Evolutionary conservation across 129 eudicot genomes (phyloP).

Genomic region (Flaveria robusta): DNA sequence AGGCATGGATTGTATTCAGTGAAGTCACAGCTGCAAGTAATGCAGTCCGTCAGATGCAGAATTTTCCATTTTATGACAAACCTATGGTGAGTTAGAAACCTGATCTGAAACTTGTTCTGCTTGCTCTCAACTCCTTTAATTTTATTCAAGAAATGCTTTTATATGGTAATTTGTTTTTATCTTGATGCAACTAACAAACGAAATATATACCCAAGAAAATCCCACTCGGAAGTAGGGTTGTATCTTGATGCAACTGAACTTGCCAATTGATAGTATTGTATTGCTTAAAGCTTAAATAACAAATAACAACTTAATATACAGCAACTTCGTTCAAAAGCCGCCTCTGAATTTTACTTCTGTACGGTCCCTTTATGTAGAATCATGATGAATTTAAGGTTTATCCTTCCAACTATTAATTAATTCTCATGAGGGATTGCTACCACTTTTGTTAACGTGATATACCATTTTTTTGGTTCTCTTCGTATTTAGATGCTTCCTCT

Average conservation of each 20-base stretch:
- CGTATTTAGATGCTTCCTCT: not conserved
- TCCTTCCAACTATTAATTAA: not conserved
- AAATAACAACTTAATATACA: not conserved
- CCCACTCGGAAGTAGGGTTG: too few species aligned
- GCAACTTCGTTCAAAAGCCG: not conserved
- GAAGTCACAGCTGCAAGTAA: slow-evolving; percentile 98
- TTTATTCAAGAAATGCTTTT: not conserved
- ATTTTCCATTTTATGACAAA: slow-evolving; percentile 90
- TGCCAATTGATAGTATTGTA: not conserved
- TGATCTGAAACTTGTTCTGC: slow-evolving; percentile 13
- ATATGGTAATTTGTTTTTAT: not conserved
- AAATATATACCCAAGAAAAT: too few species aligned
- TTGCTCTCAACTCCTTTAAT: not conserved
- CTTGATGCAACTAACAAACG: not conserved
- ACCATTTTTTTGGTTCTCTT: not conserved
- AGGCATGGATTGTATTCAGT: slow-evolving; percentile 95
- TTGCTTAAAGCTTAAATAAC: not conserved
- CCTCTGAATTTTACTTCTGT: not conserved
- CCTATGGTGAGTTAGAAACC: slow-evolving; percentile 69
- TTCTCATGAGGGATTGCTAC: not conserved
- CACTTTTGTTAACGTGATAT: not conserved
- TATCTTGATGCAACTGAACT: not conserved
- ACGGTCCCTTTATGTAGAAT: not conserved
- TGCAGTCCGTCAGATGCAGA: slow-evolving; percentile 98
- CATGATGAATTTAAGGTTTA: not conserved